These are phyloP conservation scores for Emmonsiellopsis sp. DNA, from an alignment of 2,329 filamentous ascomycete species.

Conservation along the genomic window DNA sequence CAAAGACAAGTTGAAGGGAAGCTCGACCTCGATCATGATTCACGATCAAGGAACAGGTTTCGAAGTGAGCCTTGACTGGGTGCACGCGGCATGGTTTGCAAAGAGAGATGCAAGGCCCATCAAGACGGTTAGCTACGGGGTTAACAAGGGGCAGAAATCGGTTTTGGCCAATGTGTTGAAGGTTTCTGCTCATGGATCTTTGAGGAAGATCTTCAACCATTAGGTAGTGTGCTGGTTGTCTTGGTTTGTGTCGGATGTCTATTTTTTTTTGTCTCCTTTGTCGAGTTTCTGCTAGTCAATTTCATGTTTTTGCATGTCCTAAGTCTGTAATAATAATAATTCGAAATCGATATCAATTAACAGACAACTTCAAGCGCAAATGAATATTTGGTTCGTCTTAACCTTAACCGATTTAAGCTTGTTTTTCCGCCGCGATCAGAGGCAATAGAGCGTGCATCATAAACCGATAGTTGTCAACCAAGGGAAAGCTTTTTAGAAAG, in stretches of 20 bases:
- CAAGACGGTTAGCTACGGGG: neutral
- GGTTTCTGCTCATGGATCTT: neutral
- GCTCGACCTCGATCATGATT: neutral
- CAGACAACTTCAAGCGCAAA: too few relatives aligned
- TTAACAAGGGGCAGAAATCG: neutral
- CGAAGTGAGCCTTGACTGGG: neutral
- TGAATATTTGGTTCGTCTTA: too few relatives aligned
- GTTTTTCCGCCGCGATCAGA: too few relatives aligned
- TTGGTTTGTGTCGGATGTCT: neutral
- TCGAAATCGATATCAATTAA: too few relatives aligned
- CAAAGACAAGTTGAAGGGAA: neutral
- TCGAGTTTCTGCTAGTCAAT: too few relatives aligned
- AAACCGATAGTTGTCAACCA: too few relatives aligned
- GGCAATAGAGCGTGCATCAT: too few relatives aligned
- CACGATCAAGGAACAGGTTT: constrained; percentile 1
- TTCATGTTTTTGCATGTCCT: too few relatives aligned
- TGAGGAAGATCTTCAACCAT: neutral
- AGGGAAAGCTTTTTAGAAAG: too few relatives aligned
- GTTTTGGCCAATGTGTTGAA: neutral
- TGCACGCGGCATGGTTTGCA: neutral
- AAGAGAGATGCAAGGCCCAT: neutral
- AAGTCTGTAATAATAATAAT: too few relatives aligned
- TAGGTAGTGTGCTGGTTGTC: neutral
- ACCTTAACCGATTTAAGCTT: too few relatives aligned
- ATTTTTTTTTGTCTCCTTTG: neutral